Conservation (phyloP, 441 rosid species). For the Macaranga tanarius region DNA sequence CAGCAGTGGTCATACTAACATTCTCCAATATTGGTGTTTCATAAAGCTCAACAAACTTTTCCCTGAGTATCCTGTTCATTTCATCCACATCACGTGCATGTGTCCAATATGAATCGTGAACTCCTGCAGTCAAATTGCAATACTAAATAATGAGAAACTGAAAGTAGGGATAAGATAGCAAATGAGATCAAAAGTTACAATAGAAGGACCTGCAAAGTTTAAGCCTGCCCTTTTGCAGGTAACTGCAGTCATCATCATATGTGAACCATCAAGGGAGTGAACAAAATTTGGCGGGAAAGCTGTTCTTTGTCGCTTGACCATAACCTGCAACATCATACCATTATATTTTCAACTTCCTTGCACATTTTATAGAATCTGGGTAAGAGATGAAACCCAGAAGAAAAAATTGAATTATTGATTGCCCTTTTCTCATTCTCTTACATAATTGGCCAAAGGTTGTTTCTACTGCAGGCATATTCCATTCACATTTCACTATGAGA, state of each 20-base stretch:
- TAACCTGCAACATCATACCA: slow-evolving; percentile 46
- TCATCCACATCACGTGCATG: slow-evolving; percentile 92
- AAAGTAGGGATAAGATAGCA: slow-evolving; percentile 14
- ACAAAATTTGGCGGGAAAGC: slow-evolving; percentile 99
- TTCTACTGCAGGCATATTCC: not conserved
- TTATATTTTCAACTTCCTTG: not conserved
- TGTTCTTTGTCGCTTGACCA: slow-evolving; percentile 81
- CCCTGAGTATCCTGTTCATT: slow-evolving; percentile 81
- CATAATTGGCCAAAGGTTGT: not conserved
- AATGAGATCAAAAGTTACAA: slow-evolving; percentile 2
- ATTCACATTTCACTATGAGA: not conserved
- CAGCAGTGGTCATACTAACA: slow-evolving; percentile 46
- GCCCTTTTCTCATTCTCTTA: not conserved
- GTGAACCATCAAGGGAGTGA: slow-evolving; percentile 97
- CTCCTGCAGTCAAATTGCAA: slow-evolving; percentile 55
- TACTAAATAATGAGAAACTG: slow-evolving; percentile 26
- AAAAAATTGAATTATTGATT: not conserved
- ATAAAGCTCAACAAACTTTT: slow-evolving; percentile 91
- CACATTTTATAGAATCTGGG: not conserved
- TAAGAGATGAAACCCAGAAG: not conserved
- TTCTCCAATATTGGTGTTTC: slow-evolving; percentile 84
- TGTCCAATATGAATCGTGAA: slow-evolving; percentile 99
- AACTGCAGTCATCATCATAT: slow-evolving; percentile 99
- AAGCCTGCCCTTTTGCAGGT: slow-evolving; percentile 89
- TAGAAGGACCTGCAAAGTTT: slow-evolving; percentile 76